Percentiles rank a stretch among this genome's conserved stretches.
Conservation (phyloP, 2,329 filamentous ascomycete species). For the Talaromyces pinophilus region DNA sequence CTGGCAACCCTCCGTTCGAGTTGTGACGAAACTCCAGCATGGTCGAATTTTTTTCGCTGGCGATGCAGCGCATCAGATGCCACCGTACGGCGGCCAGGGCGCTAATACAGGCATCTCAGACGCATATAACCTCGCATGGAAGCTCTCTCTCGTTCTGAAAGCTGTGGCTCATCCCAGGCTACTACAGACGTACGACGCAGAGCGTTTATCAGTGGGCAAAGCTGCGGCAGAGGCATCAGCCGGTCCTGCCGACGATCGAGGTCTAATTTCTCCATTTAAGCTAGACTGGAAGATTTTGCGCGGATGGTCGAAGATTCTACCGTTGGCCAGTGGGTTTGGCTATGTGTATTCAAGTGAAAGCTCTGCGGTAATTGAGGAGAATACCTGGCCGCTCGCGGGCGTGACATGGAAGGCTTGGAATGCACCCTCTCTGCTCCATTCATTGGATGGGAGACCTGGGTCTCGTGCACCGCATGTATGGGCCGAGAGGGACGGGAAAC, state of each 20-base stretch:
- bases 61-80: constrained; percentile 27
- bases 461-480: constrained; percentile 19
- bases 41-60: constrained; percentile 27
- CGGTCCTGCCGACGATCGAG: constrained; percentile 16
- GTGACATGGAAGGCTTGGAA: constrained; percentile 20
- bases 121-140: constrained; percentile 59
- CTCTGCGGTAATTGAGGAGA: constrained; percentile 11
- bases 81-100: constrained; percentile 27
- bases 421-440: constrained; percentile 15
- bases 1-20: constrained; percentile 19
- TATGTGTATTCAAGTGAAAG: constrained; percentile 19
- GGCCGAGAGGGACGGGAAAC: constrained; percentile 15
- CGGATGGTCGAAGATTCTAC: constrained; percentile 1
- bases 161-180: constrained; percentile 35
- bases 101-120: constrained; percentile 54
- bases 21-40: constrained; percentile 20
- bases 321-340: constrained; percentile 12
- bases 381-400: constrained; percentile 13
- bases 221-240: constrained; percentile 17
- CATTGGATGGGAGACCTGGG: constrained; percentile 17
- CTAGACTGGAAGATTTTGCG: not conserved
- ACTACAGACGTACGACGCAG: constrained; percentile 17
- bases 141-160: constrained; percentile 51
- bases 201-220: constrained; percentile 15
- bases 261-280: constrained; percentile 9